phyloP scores from a whole-genome alignment of 2,329 filamentous ascomycete genomes.

The Hypoxylon sp. region DNA sequence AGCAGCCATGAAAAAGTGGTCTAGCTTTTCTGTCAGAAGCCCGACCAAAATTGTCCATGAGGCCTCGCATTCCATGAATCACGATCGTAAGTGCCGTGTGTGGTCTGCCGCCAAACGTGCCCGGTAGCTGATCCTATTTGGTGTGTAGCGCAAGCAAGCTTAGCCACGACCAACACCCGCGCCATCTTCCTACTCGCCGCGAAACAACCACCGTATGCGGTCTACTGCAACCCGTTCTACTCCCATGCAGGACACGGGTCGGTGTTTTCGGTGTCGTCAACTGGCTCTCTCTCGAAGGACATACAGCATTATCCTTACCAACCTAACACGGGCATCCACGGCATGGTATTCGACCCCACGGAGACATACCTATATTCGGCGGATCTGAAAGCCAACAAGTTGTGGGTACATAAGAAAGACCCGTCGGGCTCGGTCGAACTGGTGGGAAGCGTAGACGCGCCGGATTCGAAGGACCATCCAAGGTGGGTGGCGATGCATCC shows the following conservation, averaged over 20 bases:
- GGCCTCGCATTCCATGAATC: constrained; percentile 78
- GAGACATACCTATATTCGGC: constrained; percentile 84
- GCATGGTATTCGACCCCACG: constrained; percentile 81
- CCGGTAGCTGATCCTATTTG: constrained; percentile 30
- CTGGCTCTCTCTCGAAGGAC: constrained; percentile 71
- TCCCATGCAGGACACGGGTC: constrained; percentile 84
- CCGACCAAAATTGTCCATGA: constrained; percentile 82
- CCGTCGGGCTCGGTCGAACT: constrained; percentile 70
- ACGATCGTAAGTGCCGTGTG: constrained; percentile 70
- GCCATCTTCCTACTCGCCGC: constrained; percentile 90
- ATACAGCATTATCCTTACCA: constrained; percentile 81
- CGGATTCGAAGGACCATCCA: constrained; percentile 78
- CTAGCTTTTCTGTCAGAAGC: constrained; percentile 80
- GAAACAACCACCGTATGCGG: constrained; percentile 79
- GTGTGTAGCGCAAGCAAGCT: constrained; percentile 71
- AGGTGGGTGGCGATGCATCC: constrained; percentile 90
- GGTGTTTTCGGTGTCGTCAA: constrained; percentile 72
- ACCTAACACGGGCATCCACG: constrained; percentile 78
- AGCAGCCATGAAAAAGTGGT: constrained; percentile 94
- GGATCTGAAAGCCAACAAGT: constrained; percentile 80
- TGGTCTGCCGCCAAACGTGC: constrained; percentile 29
- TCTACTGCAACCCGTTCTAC: constrained; percentile 94
- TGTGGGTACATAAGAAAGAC: constrained; percentile 86
- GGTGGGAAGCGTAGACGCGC: constrained; percentile 79
- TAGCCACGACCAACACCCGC: constrained; percentile 80